Evolutionary conservation across 148 eudicot species (phyloP).

Genomic region (Persicaria tinctoria): DNA sequence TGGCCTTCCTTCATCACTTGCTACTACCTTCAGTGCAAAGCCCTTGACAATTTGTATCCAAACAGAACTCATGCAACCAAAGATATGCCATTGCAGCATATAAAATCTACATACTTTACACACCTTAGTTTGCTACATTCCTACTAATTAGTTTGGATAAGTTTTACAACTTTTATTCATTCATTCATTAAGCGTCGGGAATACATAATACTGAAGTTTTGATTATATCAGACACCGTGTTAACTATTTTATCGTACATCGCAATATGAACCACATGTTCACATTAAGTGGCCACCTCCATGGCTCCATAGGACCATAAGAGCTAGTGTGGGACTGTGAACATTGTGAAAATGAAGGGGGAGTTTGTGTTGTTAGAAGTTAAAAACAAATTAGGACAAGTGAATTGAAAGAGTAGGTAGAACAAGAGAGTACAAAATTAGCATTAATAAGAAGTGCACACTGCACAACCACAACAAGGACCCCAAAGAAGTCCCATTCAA

Average conservation of each 20-base stretch:
- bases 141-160: too few relatives aligned
- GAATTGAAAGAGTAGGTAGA: neutral
- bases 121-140: neutral
- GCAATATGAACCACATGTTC: neutral
- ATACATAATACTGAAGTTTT: too few relatives aligned
- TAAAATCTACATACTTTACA: neutral
- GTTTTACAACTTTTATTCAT: too few relatives aligned
- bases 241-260: neutral
- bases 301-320: too few relatives aligned
- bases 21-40: neutral
- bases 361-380: neutral
- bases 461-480: neutral
- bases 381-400: neutral
- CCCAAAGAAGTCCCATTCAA: conserved; percentile 1
- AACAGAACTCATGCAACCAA: neutral
- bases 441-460: neutral
- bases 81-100: neutral
- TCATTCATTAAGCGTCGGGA: too few relatives aligned
- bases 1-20: neutral
- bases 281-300: neutral
- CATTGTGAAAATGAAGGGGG: neutral
- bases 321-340: too few relatives aligned
- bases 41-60: neutral
- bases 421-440: neutral
- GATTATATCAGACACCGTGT: too few relatives aligned